Conservation (phyloP, 768 basidiomycete species). For the Mycena pura region DNA sequence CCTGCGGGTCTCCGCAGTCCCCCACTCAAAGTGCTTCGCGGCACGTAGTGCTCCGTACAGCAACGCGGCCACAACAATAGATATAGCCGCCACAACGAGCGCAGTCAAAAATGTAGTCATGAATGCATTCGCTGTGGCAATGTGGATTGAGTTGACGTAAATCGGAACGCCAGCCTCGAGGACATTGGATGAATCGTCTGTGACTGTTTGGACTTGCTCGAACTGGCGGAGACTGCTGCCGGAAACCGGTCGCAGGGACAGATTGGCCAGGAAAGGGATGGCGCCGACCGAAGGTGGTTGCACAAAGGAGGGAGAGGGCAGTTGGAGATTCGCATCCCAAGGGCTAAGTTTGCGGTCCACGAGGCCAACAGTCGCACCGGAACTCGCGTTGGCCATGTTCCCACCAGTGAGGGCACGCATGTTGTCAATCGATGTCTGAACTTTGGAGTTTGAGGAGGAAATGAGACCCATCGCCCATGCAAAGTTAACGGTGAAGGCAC, state of each 20-base stretch:
- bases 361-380: conserved; percentile 69
- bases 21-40: conserved; percentile 34
- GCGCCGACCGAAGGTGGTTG: conserved; percentile 18
- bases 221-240: conserved; percentile 28
- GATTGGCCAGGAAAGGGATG: conserved; percentile 12
- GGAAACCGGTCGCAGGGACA: background rate
- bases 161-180: conserved; percentile 85
- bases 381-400: conserved; percentile 62
- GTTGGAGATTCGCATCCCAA: conserved; percentile 6
- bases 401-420: conserved; percentile 89
- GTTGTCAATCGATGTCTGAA: conserved; percentile 80
- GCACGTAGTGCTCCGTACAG: conserved; percentile 53
- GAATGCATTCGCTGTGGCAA: conserved; percentile 88
- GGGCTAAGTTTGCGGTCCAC: conserved; percentile 83
- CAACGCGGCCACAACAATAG: conserved; percentile 55
- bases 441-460: conserved; percentile 55
- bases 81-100: conserved; percentile 72
- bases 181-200: conserved; percentile 64
- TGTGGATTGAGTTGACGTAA: conserved; percentile 76
- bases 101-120: conserved; percentile 84
- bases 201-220: conserved; percentile 71
- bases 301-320: conserved; percentile 3
- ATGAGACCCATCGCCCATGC: conserved; percentile 88
- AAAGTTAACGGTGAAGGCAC: conserved; percentile 85
- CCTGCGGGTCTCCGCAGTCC: conserved; percentile 20